Evolutionary conservation across 306 rosid species (phyloP), one percentile per base, ranked within the genome.

Genomic region (Vigna reflexopilosa): DNA sequence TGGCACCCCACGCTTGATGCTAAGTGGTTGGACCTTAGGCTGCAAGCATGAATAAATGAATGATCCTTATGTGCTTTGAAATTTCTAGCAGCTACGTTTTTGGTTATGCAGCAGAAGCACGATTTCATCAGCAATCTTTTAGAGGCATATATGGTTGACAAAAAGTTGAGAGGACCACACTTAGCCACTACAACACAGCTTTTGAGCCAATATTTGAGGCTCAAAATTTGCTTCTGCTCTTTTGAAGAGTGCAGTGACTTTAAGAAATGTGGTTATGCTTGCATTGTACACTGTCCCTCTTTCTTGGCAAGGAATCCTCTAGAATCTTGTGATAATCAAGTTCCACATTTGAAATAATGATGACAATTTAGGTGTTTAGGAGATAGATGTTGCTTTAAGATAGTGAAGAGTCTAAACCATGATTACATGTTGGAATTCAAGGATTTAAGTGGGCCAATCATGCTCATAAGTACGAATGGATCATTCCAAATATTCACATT

Each of bases 231-330:
- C 28, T 26, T 26, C 28, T 26, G 55, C 64, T 67, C 47, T 55
- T 87, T 19, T 54, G 47, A 58, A 49, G 72, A 32, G 76, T 72
- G 75, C 48, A 56, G 45, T 72, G 63, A 45, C 83, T 83, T 71
- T 80, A 63, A 3, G 22, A 83, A 79, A 74, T 75, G 86, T 75
- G 83, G 84, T 75, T 81, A 34, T 81, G 49, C 26, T 76, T 64
- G 49, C 49, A 22, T 49, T 22, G 59, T 44, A 30, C 32, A 13
- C 47, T 80, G 40, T 80, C 36, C 71, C 57, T 70, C 68, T 70
- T 77, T 77, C 15, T 38, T 55, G 65, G 38, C 64, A 77, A 76
- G 78, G 49, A 63, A 52, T 72, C 78, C 71, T 71, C 28, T 28
- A 36, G 38, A 15, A 14, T 56, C 57, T 66, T 38, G n/a, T 6